phyloP scores from a whole-genome alignment of 1,284 basidiomycete species.

The Cryptococcus jaspeensis region DNA sequence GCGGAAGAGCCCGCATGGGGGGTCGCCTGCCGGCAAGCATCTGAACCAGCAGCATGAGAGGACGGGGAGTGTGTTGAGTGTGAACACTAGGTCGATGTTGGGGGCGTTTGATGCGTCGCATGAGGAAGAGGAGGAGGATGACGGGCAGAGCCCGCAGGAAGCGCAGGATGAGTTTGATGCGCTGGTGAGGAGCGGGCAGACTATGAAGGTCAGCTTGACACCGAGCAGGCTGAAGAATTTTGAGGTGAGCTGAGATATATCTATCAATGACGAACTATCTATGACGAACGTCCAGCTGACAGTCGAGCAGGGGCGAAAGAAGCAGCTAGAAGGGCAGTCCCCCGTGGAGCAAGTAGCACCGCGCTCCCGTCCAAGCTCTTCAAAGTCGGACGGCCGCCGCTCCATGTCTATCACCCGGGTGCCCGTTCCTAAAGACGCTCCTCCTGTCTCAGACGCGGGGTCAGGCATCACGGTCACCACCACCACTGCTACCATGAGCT shows the following conservation, averaged over 20 bases:
- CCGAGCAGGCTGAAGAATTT: conserved; percentile 85
- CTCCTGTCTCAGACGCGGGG: background rate
- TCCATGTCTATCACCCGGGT: background rate
- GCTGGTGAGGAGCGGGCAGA: conserved; percentile 77
- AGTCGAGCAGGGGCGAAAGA: background rate
- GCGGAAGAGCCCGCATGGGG: conserved; percentile 9
- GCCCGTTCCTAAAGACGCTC: background rate
- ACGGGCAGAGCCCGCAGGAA: conserved; percentile 15
- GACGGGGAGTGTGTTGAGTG: conserved; percentile 28
- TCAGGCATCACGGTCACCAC: background rate
- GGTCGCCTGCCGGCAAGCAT: conserved; percentile 5
- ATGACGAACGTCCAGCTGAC: background rate
- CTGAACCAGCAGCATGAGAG: conserved; percentile 21
- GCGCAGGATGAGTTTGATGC: conserved; percentile 76
- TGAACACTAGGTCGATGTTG: conserved; percentile 24
- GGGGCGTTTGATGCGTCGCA: conserved; percentile 25
- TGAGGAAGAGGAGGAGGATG: conserved; percentile 8
- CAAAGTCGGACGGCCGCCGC: background rate
- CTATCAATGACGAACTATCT: background rate
- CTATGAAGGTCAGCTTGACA: conserved; percentile 92
- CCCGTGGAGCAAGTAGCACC: background rate
- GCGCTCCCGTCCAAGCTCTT: background rate
- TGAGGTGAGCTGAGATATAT: conserved; percentile 80
- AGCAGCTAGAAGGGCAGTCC: conserved; percentile 1
- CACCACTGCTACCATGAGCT: background rate